Base-by-base conservation (phyloP, 345 rosid genomes). In the Gossypium arboreum region DNA sequence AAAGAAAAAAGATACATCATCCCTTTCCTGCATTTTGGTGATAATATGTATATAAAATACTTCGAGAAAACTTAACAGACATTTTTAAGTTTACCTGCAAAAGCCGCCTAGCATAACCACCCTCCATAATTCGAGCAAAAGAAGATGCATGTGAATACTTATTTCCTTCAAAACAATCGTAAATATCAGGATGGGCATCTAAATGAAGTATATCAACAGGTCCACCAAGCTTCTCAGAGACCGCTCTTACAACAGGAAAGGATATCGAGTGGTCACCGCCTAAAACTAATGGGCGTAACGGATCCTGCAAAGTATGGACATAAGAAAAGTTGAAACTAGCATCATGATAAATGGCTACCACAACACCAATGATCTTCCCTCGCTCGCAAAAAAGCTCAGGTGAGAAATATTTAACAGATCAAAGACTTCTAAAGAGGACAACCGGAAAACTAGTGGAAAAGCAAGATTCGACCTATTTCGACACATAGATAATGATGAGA, bases 101-200 rank as follows among this genome's bases (percentile, higher is more conserved):
- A 75, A 95, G 93, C 22, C 94, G 82, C 58, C 98, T 81, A 15
- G 90, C 99, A 84, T 91, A 83, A 67, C 97, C 99, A 77, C 99
- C 98, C 83, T 95, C 99, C 99, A 95, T 93, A 48, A 95, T 93
- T 64, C 98, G 91, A 64, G 99, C 98, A 85, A 95, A 95, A 52
- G 98, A 91, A 75, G 99, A 95, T 29, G 99, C 99, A 84, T 95
- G 99, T 16, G 99, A 95, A 83, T 89, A 93, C 52, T 83, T 88
- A 52, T 95, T 95, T 16, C 99, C 99, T 86, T 95, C 99, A 47
- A 90, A 95, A 41, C 85, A 80, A 77, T 91, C 78, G 59, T 95
- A 95, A 72, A 93, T 95, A 80, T 95, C 99, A 12, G 98, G 99
- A 82, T 95, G 99, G n/a, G 99, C 98, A 86, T 95, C 99, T 24